Conservation (phyloP, 1,284 basidiomycete species). For the Pyrrhoderma lamaoense region DNA sequence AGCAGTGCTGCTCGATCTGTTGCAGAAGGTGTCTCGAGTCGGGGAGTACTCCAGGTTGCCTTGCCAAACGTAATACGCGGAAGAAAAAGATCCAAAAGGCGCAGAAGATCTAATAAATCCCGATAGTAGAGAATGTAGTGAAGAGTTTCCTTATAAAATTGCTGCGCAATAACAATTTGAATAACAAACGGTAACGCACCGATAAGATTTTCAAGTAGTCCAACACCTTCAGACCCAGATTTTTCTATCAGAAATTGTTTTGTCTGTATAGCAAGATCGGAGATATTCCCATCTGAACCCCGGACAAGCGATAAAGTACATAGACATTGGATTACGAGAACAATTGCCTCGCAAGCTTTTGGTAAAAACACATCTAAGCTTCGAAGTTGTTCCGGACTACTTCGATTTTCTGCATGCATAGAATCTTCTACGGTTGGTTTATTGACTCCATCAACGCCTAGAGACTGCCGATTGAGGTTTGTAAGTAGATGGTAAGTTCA, state of each 20-base stretch:
- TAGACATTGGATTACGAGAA: slow-evolving; percentile 72
- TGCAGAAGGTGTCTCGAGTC: slow-evolving; percentile 25
- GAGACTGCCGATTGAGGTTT: slow-evolving; percentile 42
- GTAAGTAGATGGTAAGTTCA: slow-evolving; percentile 43
- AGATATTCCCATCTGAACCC: slow-evolving; percentile 29
- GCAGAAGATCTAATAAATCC: slow-evolving; percentile 59
- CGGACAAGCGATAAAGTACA: slow-evolving; percentile 55
- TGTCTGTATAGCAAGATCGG: slow-evolving; percentile 7
- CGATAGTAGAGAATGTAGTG: too few species aligned
- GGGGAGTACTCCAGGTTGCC: slow-evolving; percentile 14
- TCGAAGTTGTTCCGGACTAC: slow-evolving; percentile 18
- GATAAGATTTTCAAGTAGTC: slow-evolving; percentile 14
- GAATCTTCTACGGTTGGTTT: slow-evolving; percentile 12
- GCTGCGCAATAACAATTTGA: slow-evolving; percentile 3
- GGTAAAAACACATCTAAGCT: slow-evolving; percentile 60
- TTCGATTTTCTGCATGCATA: too few species aligned
- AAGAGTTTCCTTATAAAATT: slow-evolving; percentile 16
- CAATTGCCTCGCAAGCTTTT: slow-evolving; percentile 71
- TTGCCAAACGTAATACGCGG: slow-evolving; percentile 74
- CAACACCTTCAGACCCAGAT: not conserved
- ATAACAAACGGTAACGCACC: slow-evolving; percentile 4
- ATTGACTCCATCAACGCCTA: slow-evolving; percentile 28
- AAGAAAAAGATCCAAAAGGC: slow-evolving; percentile 63
- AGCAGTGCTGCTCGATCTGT: slow-evolving; percentile 25
- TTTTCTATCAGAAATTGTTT: slow-evolving; percentile 9